These are phyloP conservation scores for Quercus ilex DNA, from an alignment of 306 rosid genomes.

Conservation along the genomic window DNA sequence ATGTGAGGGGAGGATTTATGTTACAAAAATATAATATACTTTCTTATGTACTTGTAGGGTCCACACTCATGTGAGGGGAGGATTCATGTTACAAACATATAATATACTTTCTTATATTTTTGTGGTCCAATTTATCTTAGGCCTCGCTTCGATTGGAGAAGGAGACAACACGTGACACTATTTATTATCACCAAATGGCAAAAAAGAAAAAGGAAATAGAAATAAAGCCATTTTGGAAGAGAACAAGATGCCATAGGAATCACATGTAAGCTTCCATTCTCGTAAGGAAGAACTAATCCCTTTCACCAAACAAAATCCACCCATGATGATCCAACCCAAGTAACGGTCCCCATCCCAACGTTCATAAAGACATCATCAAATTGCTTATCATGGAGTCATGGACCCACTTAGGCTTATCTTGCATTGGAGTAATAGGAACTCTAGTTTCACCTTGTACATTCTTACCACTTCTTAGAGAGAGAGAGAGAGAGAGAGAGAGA, in stretches of 20 bases:
- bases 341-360: neutral
- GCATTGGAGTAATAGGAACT: no score
- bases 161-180: constrained; percentile 29
- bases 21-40: no score
- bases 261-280: constrained; percentile 43
- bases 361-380: neutral
- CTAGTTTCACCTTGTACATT: no score
- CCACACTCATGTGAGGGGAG: no score
- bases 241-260: constrained; percentile 57
- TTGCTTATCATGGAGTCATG: neutral
- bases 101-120: neutral
- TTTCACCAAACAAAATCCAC: neutral
- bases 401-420: neutral
- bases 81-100: no score
- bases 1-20: no score
- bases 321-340: neutral
- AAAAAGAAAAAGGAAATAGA: constrained; percentile 3
- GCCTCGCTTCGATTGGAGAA: neutral
- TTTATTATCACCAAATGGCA: constrained; percentile 24
- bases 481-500: neutral
- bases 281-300: constrained; percentile 18
- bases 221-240: neutral
- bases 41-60: rapidly evolving
- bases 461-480: neutral
- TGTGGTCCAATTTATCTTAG: constrained; percentile 33